Base-by-base conservation (phyloP, 1,284 basidiomycete genomes). In the Leccinum colubrinum region DNA sequence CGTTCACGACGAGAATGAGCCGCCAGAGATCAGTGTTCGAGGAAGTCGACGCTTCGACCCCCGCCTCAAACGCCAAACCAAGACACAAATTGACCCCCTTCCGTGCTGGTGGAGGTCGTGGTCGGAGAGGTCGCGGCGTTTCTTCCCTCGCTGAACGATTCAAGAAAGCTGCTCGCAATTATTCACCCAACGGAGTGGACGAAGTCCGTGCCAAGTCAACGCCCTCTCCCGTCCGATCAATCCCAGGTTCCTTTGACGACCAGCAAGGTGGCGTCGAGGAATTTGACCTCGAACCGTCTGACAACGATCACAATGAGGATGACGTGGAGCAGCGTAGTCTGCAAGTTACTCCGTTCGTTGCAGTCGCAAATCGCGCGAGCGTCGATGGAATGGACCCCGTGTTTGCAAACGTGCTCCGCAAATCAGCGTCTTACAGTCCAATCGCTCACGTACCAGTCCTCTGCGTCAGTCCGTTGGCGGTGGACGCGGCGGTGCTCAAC, bases 311-410 rank as follows among this genome's bases (percentile, higher is more conserved):
- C 11, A 67, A 76, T 3, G 75, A 77, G 6, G 76, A 77, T 20
- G 79, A 78, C 6, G 33, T 27, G 33, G 74, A 74, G 12, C 74
- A 76, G 15, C 71, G 67, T 20, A 72, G 79, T 11, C 75, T 78
- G 15, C 78, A 79, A 14, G 62, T 59, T 17, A 81, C 82, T 2
- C 79, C 78, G 15, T 66, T 71, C 54, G 73, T 74, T 61, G 72
- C 74, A 53, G 74, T 71, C 22, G 86, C 85, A 3, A 88, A 87
- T 64, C 78, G 81, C 37, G 82, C 83, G 2, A 91, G 88, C 66
- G 79, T 93, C 9, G 91, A 94, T 58, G 91, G 91, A 46, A 91
- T 94, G 88, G 92, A 94, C 67, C 92, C 92, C 9, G 81, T 78
- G 0, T 94, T 92, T 70, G 90, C 91, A 59, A 91, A 92, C 64